phyloP scores from a whole-genome alignment of 768 basidiomycete genomes.

The Exsudoporus frostii region DNA sequence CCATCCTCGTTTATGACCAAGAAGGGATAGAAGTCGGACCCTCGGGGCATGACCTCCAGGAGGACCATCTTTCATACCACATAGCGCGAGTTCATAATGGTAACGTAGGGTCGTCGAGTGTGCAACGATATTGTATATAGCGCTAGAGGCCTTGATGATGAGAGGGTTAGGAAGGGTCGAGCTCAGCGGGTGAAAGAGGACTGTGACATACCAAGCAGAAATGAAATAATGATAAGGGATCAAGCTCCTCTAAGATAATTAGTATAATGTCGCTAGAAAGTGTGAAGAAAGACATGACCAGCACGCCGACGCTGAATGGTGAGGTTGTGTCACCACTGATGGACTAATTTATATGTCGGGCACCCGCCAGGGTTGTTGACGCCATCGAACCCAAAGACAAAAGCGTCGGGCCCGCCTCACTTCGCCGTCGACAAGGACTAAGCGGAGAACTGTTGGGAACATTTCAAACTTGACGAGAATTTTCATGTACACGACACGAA shows the following conservation, averaged over 20 bases:
- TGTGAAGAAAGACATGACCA: conserved; percentile 35
- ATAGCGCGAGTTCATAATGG: conserved; percentile 30
- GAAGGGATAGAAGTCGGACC: conserved; percentile 28
- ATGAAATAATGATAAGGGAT: conserved; percentile 31
- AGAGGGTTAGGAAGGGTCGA: conserved; percentile 1
- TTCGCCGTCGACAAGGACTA: conserved; percentile 31
- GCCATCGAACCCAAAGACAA: conserved; percentile 31
- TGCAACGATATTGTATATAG: conserved; percentile 19
- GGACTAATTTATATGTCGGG: conserved; percentile 31
- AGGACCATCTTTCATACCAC: conserved; percentile 30
- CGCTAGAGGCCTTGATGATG: conserved; percentile 22
- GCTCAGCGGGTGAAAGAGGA: background rate
- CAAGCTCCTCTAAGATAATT: conserved; percentile 33
- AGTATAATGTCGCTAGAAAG: conserved; percentile 30
- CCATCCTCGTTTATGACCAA: conserved; percentile 33
- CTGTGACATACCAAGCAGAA: conserved; percentile 27
- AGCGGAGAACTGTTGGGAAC: conserved; percentile 29
- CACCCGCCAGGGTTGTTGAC: conserved; percentile 20
- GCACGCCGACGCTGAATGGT: conserved; percentile 30
- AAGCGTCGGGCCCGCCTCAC: conserved; percentile 32
- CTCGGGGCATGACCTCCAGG: conserved; percentile 16
- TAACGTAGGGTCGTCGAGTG: conserved; percentile 31
- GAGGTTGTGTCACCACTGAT: conserved; percentile 5
- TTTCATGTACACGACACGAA: conserved; percentile 24
- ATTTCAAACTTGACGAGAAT: conserved; percentile 25